These are phyloP conservation scores for Micromonas commoda DNA, from an alignment of 139 green algal genomes.

Conservation along the genomic window DNA sequence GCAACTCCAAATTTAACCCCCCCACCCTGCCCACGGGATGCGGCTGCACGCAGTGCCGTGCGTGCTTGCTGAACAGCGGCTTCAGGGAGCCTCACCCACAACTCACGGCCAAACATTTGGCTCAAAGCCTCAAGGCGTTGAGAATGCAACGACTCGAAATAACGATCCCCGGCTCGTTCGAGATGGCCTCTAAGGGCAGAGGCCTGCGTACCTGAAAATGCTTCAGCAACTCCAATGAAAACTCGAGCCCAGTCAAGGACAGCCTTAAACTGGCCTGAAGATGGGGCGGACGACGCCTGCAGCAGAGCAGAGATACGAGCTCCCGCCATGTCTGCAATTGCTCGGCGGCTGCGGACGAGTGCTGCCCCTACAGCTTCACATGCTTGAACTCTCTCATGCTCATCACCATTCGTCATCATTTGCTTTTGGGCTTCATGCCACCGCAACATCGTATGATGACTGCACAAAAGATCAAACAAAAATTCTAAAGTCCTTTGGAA, in stretches of 20 bases:
- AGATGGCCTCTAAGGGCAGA: background rate
- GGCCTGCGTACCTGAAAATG: background rate
- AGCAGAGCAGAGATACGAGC: background rate
- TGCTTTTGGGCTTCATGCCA: background rate
- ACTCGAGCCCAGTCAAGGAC: conserved; percentile 2
- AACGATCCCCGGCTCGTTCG: conserved; percentile 1
- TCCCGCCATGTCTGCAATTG: conserved; percentile 2
- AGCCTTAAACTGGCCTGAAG: background rate
- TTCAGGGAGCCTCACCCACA: background rate
- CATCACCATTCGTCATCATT: background rate
- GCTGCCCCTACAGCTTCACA: background rate
- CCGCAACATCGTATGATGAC: background rate
- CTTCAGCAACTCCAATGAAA: conserved; percentile 1
- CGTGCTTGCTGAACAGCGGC: background rate
- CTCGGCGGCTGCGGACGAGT: background rate
- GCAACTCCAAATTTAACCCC: background rate
- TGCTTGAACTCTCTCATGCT: background rate
- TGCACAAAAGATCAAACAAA: background rate
- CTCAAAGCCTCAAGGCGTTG: background rate
- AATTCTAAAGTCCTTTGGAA: background rate
- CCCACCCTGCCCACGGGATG: background rate
- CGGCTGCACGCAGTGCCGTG: background rate
- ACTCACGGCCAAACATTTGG: background rate
- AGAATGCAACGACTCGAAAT: conserved; percentile 6
- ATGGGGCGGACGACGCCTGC: background rate